A percentile compares a stretch with the other conserved stretches of the same genome.
Conservation (phyloP, 2,329 filamentous ascomycete species). For the Hymenoscyphus infarciens region DNA sequence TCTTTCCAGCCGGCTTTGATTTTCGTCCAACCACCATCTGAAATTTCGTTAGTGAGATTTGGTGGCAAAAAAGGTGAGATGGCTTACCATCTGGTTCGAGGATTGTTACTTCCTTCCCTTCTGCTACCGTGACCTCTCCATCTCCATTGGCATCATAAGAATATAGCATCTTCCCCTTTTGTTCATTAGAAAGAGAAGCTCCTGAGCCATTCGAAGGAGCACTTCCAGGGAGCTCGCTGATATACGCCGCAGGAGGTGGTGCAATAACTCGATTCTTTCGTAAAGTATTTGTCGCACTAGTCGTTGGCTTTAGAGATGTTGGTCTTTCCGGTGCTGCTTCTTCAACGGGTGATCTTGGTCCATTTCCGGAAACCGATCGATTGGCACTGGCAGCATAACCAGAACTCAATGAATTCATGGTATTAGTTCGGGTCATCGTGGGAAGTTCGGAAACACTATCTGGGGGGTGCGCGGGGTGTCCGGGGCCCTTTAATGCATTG, state of each 20-base stretch:
- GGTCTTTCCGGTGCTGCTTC: conserved; percentile 43
- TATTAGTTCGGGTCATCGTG: conserved; percentile 70
- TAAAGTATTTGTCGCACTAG: conserved; percentile 23
- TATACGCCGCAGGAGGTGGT: conserved; percentile 79
- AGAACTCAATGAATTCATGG: conserved; percentile 85
- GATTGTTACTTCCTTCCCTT: conserved; percentile 73
- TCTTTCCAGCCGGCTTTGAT: conserved; percentile 71
- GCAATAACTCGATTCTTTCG: conserved; percentile 74
- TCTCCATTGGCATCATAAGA: conserved; percentile 75
- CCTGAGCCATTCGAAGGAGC: conserved; percentile 40
- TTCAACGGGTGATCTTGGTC: conserved; percentile 47
- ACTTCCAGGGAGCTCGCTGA: conserved; percentile 61
- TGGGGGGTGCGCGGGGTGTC: conserved; percentile 36
- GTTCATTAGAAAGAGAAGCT: conserved; percentile 43
- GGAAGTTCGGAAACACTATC: conserved; percentile 60
- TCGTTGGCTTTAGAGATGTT: conserved; percentile 25
- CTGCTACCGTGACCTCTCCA: conserved; percentile 76
- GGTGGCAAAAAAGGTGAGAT: conserved; percentile 1
- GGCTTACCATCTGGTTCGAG: conserved; percentile 83
- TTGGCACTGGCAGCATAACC: conserved; percentile 79
- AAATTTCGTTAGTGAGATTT: conserved; percentile 32
- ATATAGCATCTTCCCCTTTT: conserved; percentile 86
- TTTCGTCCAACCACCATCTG: conserved; percentile 92
- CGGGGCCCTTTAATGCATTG: conserved; percentile 40
- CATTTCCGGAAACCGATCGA: conserved; percentile 66